Conservation (phyloP, 2,329 filamentous ascomycete genomes). For the Hypoxylon sp. region DNA sequence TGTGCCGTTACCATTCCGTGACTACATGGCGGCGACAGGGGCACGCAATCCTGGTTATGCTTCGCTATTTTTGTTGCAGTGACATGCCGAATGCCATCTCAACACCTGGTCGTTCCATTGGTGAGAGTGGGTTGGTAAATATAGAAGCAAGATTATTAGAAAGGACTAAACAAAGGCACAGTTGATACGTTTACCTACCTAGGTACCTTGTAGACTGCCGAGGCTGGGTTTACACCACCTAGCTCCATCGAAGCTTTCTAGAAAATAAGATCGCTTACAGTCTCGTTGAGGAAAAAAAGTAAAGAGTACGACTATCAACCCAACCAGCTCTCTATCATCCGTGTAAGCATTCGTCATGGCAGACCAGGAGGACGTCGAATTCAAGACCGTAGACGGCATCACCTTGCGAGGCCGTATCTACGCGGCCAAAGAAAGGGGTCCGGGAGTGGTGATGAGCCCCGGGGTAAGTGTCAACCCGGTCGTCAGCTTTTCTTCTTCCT, state of each 20-base stretch:
- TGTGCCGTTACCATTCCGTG: background rate
- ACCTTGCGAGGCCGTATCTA: conserved; percentile 51
- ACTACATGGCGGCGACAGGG: background rate
- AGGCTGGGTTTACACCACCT: background rate
- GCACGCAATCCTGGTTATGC: background rate
- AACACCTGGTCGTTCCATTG: too few relatives aligned
- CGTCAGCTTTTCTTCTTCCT: conserved; percentile 40
- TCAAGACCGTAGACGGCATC: conserved; percentile 52
- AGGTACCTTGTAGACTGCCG: background rate
- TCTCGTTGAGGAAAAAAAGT: background rate
- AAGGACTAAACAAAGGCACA: background rate
- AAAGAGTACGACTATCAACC: background rate
- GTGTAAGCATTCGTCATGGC: background rate
- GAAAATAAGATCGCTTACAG: background rate
- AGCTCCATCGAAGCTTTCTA: background rate
- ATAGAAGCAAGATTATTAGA: too few relatives aligned
- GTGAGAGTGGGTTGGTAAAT: too few relatives aligned
- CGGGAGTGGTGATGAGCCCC: conserved; percentile 44
- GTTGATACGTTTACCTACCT: too few relatives aligned
- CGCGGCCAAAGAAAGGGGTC: conserved; percentile 38
- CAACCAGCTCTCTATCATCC: too few relatives aligned
- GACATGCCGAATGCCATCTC: background rate
- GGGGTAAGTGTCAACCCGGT: conserved; percentile 37
- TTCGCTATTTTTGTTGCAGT: background rate
- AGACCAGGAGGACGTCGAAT: conserved; percentile 47